Evolutionary conservation across 2,329 filamentous ascomycete genomes (phyloP), one percentile per base, ranked within the genome.

Genomic region (Colletotrichum nymphaeae): DNA sequence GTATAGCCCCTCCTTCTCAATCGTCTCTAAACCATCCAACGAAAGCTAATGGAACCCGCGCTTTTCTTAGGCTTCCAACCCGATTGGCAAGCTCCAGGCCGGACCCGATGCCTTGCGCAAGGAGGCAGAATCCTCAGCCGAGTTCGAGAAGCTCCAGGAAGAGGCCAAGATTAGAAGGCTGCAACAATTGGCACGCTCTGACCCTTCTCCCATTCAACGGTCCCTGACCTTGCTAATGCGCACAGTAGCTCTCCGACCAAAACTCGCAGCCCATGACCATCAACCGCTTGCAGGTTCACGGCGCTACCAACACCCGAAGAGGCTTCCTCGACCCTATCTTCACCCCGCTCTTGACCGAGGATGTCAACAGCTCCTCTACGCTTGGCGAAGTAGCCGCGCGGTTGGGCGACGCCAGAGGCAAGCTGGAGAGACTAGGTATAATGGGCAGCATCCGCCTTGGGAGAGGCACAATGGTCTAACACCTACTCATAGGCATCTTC

Each of bases 321-420:
- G 88, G 89, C 75, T 98, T 99, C 82, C 91, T 99, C 67, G 90
- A 97, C 81, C 91, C 92, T 46, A 87, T 98, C 72, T 92, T 98
- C 82, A 86, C 91, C 69, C 95, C 96, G 7, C 83, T 98, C 9
- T 86, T 98, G 63, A 91, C 90, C 78, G 90, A 89, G 65, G 91
- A 93, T 77, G 86, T 89, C 76, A 89, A 91, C 78, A 86, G 86
- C 24, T 89, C 89, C 52, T 96, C 94, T 65, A 98, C 95, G 0
- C 88, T 99, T 19, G 90, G 92, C 63, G 94, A 97, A 78, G 93
- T 95, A 64, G 85, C 98, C 69, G 86, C 88, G 66, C 93, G 93
- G 79, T 86, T 98, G 46, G 91, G 93, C 56, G 87, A 86, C 66
- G 91, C 90, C 30, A 92, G 93, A 59, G 89, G 91, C 79, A 96